Percentiles rank a stretch among this genome's conserved stretches.
phyloP scores from a whole-genome alignment of 306 rosid genomes.

The Oxytropis ochrocephala region DNA sequence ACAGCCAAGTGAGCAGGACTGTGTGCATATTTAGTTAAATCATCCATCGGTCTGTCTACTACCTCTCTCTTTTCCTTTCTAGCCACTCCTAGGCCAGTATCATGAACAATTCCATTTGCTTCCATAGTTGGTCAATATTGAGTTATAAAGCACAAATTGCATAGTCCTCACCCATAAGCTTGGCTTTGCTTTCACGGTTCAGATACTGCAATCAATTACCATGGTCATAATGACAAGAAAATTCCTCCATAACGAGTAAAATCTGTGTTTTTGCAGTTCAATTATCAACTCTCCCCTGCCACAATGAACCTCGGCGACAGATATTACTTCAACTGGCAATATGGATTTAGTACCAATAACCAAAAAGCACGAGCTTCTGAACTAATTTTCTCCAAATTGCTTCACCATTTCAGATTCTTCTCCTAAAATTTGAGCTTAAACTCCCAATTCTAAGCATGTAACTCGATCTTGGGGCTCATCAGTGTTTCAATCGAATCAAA shows the following conservation, averaged over 20 bases:
- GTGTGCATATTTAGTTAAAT: constrained; percentile 63
- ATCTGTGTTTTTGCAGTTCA: background rate
- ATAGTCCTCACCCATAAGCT: constrained; percentile 17
- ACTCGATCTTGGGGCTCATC: constrained; percentile 35
- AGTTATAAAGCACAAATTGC: constrained; percentile 26
- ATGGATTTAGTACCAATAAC: constrained; percentile 14
- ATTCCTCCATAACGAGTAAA: constrained; percentile 25
- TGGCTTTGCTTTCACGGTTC: background rate
- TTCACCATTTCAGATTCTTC: constrained; percentile 20
- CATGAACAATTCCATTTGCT: constrained; percentile 26
- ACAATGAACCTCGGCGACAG: constrained; percentile 12
- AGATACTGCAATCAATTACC: constrained; percentile 15
- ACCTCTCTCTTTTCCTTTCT: constrained; percentile 30
- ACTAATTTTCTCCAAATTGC: constrained; percentile 18
- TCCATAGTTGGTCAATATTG: constrained; percentile 38
- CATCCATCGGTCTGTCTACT: constrained; percentile 55
- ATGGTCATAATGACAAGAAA: constrained; percentile 12
- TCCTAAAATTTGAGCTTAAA: constrained; percentile 15
- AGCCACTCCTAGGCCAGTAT: constrained; percentile 27
- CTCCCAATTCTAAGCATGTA: constrained; percentile 4
- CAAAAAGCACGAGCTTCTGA: background rate
- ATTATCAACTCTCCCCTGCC: constrained; percentile 26
- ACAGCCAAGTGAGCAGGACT: constrained; percentile 92
- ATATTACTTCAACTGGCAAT: constrained; percentile 16
- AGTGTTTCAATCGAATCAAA: constrained; percentile 52